A percentile compares a stretch with the other conserved stretches of the same genome.
Conservation (phyloP, 1,139 yeast species). For the Candida neerlandica region DNA sequence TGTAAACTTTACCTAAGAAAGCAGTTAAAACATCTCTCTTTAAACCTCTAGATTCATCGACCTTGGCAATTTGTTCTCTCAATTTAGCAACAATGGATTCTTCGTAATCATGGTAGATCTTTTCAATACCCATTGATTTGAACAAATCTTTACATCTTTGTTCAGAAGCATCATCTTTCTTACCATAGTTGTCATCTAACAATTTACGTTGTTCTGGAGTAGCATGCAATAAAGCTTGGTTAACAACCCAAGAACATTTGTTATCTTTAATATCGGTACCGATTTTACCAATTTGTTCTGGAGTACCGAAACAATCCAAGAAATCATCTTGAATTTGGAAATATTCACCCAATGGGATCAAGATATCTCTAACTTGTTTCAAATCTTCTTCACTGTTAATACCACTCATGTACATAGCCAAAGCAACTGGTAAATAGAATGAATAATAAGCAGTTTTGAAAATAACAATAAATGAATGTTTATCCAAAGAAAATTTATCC, state of each 20-base stretch:
- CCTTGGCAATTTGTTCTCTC: constrained; percentile 59
- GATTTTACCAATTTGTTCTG: constrained; percentile 95
- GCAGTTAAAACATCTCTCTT: constrained; percentile 80
- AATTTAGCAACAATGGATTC: constrained; percentile 71
- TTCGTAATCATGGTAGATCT: constrained; percentile 78
- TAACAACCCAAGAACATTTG: constrained; percentile 97
- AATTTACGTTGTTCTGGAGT: constrained; percentile 78
- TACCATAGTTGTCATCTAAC: constrained; percentile 88
- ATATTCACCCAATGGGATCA: constrained; percentile 95
- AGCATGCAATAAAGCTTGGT: constrained; percentile 83
- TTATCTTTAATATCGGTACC: constrained; percentile 99
- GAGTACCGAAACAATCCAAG: constrained; percentile 96
- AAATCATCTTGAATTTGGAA: constrained; percentile 99
- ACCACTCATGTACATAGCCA: constrained; percentile 95
- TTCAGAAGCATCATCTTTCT: constrained; percentile 73
- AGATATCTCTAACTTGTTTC: constrained; percentile 83
- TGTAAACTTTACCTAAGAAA: constrained; percentile 89
- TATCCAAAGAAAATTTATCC: constrained; percentile 78
- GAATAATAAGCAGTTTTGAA: constrained; percentile 98
- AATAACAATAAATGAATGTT: constrained; percentile 93
- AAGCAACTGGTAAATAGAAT: constrained; percentile 95
- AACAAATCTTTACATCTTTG: constrained; percentile 73
- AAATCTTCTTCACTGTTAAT: constrained; percentile 68
- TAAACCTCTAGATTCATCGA: constrained; percentile 92
- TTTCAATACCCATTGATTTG: constrained; percentile 69